Conservation (phyloP, 177 flowering plant species). For the Tripterygium wilfordii region DNA sequence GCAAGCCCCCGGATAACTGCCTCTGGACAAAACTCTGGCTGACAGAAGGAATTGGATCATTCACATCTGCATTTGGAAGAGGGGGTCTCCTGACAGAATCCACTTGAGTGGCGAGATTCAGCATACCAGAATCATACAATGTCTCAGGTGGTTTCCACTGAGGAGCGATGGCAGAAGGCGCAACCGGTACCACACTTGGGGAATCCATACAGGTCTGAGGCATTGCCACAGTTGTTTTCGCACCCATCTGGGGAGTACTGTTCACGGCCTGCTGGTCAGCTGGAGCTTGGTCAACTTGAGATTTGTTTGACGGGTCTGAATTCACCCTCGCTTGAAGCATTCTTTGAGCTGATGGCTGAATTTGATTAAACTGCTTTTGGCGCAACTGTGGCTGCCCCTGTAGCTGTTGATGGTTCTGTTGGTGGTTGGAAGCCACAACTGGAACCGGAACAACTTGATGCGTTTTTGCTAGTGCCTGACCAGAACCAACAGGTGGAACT, state of each 20-base stretch:
- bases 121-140: slow-evolving; percentile 21
- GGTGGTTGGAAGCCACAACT: slow-evolving; percentile 36
- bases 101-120: slow-evolving; percentile 23
- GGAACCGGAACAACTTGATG: slow-evolving; percentile 35
- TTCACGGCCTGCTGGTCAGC: slow-evolving; percentile 27
- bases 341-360: slow-evolving; percentile 44
- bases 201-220: slow-evolving; percentile 22
- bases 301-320: slow-evolving; percentile 33
- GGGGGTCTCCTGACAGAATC: slow-evolving; percentile 33
- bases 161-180: slow-evolving; percentile 22
- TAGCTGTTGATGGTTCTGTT: slow-evolving; percentile 29
- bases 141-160: slow-evolving; percentile 47
- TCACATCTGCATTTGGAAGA: slow-evolving; percentile 23
- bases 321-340: slow-evolving; percentile 36
- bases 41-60: slow-evolving; percentile 29
- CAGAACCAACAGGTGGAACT: slow-evolving; percentile 29
- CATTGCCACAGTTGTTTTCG: slow-evolving; percentile 20
- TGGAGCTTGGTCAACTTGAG: slow-evolving; percentile 36
- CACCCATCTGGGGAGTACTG: slow-evolving; percentile 13
- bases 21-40: slow-evolving; percentile 37
- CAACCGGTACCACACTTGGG: slow-evolving; percentile 6
- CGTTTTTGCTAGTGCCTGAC: slow-evolving; percentile 21
- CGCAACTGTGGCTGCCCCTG: slow-evolving; percentile 27
- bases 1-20: slow-evolving; percentile 44
- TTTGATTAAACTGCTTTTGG: slow-evolving; percentile 41